Percentiles rank a stretch among this genome's conserved stretches.
phyloP scores from a whole-genome alignment of 108 stramenopile species.

The Cyclotella choctawhatcheeana region DNA sequence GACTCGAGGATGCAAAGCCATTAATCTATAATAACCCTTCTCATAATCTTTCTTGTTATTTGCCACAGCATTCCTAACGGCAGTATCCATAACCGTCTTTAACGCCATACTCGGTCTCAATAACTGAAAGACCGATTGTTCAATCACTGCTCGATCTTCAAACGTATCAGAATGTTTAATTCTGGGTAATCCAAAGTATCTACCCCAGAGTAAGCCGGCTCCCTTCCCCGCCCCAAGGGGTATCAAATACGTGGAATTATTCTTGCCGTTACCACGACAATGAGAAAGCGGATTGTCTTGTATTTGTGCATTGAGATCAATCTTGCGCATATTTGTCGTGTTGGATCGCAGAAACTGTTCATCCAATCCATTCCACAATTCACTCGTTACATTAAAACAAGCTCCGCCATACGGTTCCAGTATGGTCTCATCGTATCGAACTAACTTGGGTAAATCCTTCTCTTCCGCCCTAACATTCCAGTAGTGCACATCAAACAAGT shows the following conservation, averaged over 20 bases:
- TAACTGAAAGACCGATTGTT: constrained; percentile 28
- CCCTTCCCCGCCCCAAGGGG: constrained; percentile 32
- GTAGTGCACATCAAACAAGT: constrained; percentile 71
- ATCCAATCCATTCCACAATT: constrained; percentile 27
- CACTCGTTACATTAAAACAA: constrained; percentile 28
- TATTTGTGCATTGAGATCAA: constrained; percentile 16
- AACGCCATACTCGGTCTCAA: constrained; percentile 27
- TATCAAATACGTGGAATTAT: constrained; percentile 27
- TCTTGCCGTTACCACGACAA: constrained; percentile 2
- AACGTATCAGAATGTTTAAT: background rate
- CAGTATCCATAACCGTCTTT: constrained; percentile 16
- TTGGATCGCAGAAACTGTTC: constrained; percentile 20
- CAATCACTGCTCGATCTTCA: constrained; percentile 18
- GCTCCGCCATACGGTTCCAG: constrained; percentile 23
- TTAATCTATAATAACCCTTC: background rate
- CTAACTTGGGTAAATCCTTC: constrained; percentile 23
- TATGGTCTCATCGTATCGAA: constrained; percentile 13
- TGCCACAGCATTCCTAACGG: constrained; percentile 6
- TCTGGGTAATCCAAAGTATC: constrained; percentile 29
- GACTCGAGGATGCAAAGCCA: constrained; percentile 80
- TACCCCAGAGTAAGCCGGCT: constrained; percentile 27
- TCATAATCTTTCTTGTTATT: background rate
- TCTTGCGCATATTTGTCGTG: constrained; percentile 32
- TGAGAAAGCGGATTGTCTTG: background rate
- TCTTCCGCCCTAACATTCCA: constrained; percentile 60